Evolutionary conservation across 352 stramenopile genomes (phyloP), one percentile per base, ranked within the genome.

Genomic region (Globisporangium perplexum): DNA sequence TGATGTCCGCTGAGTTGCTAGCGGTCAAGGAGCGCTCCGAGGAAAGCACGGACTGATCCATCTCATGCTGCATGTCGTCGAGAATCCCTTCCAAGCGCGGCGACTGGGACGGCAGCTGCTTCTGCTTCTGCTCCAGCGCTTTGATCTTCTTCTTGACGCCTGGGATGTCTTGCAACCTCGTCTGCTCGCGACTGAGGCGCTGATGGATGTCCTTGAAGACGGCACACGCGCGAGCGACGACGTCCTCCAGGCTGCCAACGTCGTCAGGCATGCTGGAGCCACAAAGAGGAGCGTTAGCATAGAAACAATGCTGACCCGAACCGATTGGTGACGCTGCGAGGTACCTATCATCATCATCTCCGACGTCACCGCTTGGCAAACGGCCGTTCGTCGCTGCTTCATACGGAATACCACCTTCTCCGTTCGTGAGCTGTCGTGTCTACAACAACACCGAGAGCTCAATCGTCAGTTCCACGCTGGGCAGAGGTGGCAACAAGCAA

Each of bases 21-120:
- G 31, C 11, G 8, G 31, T 3, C 8, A 15, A 12, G 33, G 33
- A 39, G 5, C 12, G 33, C 44, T 74, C 66, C 0, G 59, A 69
- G 4, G 60, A 62, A 3, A 53, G 39, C 15, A 71, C 33, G 18
- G 56, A 63, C 12, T 51, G 58, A 22, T 66, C 55, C 4, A 43
- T 57, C n/a, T n/a, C n/a, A n/a, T n/a, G n/a, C n/a, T n/a, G n/a
- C n/a, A n/a, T n/a, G n/a, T n/a, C n/a, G n/a, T n/a, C n/a, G n/a
- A n/a, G n/a, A n/a, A n/a, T n/a, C n/a, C n/a, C n/a, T 12, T 2
- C 4, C 12, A 39, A 18, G 14, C 14, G 8, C 14, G 10, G 33
- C 1, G 33, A 39, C 11, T 18, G 33, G 8, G 33, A 36, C 8
- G 8, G 2, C 31, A 4, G 31, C 3, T 14, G n/a, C n/a, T n/a